Conservation (phyloP, 2,329 filamentous ascomycete genomes). For the Trichoderma asperellum region DNA sequence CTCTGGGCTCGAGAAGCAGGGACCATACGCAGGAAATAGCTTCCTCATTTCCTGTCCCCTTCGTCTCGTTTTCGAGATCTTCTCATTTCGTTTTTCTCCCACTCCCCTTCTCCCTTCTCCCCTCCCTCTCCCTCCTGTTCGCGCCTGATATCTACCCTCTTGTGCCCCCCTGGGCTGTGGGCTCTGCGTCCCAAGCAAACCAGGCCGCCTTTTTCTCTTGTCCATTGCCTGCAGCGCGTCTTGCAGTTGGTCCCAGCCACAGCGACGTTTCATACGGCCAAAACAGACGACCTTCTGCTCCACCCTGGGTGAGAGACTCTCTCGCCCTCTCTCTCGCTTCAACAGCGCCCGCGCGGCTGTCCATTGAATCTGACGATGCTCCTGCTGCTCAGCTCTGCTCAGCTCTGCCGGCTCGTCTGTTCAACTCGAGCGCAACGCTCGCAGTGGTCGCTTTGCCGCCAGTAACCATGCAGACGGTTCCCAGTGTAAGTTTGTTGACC, state of each 20-base stretch:
- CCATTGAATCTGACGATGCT: constrained; percentile 37
- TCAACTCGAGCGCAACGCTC: constrained; percentile 43
- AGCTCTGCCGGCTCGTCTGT: constrained; percentile 36
- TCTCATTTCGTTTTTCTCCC: constrained; percentile 22
- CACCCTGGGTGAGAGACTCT: constrained; percentile 4
- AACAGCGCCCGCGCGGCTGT: constrained; percentile 17
- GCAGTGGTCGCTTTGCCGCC: constrained; percentile 43
- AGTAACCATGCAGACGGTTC: constrained; percentile 59
- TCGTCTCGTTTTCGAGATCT: constrained; percentile 25
- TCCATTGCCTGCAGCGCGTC: constrained; percentile 11
- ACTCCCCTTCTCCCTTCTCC: constrained; percentile 25
- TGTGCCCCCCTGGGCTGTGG: constrained; percentile 19
- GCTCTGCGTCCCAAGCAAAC: constrained; percentile 25
- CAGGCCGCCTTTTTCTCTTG: constrained; percentile 2
- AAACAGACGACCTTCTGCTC: constrained; percentile 11
- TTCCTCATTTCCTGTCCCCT: constrained; percentile 28
- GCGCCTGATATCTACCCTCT: constrained; percentile 19
- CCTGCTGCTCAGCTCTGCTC: constrained; percentile 32
- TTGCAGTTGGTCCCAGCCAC: background rate
- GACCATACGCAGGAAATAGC: constrained; percentile 25
- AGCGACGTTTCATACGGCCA: background rate
- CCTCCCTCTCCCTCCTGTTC: constrained; percentile 27
- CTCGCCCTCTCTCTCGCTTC: constrained; percentile 1
- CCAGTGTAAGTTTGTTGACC: constrained; percentile 48
- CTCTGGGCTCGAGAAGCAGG: constrained; percentile 20